phyloP scores from a whole-genome alignment of 176 grass and related monocot species.

The Oryza nivara region DNA sequence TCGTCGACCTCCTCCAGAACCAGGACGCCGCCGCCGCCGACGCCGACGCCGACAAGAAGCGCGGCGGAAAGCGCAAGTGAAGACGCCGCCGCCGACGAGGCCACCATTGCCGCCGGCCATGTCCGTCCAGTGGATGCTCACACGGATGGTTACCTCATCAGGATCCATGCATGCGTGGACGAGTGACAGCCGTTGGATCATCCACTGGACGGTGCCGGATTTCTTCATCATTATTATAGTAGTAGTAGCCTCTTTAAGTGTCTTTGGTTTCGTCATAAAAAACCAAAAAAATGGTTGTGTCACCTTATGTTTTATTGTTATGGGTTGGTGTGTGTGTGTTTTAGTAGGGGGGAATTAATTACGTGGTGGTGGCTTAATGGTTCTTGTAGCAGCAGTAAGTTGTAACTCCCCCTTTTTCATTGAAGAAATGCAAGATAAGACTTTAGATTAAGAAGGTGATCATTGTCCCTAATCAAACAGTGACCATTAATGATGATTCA shows the following conservation, averaged over 20 bases:
- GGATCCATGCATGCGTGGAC: neutral
- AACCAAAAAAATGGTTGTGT: neutral
- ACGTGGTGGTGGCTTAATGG: constrained; percentile 6
- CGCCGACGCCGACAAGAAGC: constrained; percentile 42
- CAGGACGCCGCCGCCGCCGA: constrained; percentile 10
- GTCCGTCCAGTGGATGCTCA: constrained; percentile 65
- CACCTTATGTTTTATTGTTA: neutral
- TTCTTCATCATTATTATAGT: constrained; percentile 4
- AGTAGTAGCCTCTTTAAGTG: constrained; percentile 23
- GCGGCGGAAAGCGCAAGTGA: constrained; percentile 58
- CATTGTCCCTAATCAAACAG: neutral
- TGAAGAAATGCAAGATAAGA: constrained; percentile 40
- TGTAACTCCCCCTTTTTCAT: constrained; percentile 17
- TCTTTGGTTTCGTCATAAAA: neutral
- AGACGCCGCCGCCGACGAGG: too few relatives aligned
- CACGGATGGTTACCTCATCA: constrained; percentile 49
- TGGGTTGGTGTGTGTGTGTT: constrained; percentile 17
- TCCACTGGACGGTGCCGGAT: constrained; percentile 50
- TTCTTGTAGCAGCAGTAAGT: constrained; percentile 7
- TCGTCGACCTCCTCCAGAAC: constrained; percentile 62
- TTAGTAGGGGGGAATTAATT: constrained; percentile 12
- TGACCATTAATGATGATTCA: neutral
- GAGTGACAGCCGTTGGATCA: constrained; percentile 68
- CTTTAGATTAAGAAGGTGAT: neutral
- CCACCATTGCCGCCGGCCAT: neutral